Conservation (phyloP, 352 stramenopile species). For the Globisporangium rhizosaccharum region DNA sequence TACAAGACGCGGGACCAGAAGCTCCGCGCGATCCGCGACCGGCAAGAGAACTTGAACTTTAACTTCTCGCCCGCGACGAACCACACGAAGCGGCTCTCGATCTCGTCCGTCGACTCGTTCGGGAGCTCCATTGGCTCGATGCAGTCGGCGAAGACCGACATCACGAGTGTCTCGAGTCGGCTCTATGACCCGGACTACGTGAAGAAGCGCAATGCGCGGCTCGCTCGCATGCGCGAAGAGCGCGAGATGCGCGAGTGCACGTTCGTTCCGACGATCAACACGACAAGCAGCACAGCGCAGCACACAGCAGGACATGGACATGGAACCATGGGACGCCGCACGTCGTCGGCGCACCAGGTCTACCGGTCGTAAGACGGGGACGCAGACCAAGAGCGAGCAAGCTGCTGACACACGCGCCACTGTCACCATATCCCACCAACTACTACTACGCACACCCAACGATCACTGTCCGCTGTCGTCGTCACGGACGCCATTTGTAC, state of each 20-base stretch:
- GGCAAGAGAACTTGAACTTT: conserved; percentile 53
- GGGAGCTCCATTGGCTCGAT: conserved; percentile 57
- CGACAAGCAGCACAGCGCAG: conserved; percentile 18
- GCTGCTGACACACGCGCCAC: not conserved
- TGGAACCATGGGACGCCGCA: conserved; percentile 4
- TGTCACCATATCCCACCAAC: too few species aligned
- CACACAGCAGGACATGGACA: conserved; percentile 7
- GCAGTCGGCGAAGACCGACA: conserved; percentile 72
- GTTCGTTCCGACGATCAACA: conserved; percentile 66
- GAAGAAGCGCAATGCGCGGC: conserved; percentile 63
- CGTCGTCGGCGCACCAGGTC: conserved; percentile 9
- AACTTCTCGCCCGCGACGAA: conserved; percentile 58
- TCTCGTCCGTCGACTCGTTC: conserved; percentile 64
- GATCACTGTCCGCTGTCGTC: too few species aligned
- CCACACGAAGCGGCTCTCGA: conserved; percentile 32
- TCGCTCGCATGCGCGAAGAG: conserved; percentile 73
- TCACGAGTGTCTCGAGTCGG: conserved; percentile 67
- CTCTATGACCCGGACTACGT: conserved; percentile 86
- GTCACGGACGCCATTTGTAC: too few species aligned
- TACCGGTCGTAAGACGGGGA: conserved; percentile 6
- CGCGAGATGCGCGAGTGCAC: conserved; percentile 79
- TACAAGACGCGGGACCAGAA: conserved; percentile 77
- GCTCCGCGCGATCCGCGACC: conserved; percentile 53
- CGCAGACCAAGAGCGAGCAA: too few species aligned
- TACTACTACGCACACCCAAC: too few species aligned